Conservation (phyloP, 257 asterid genomes). For the Scutellaria minor region DNA sequence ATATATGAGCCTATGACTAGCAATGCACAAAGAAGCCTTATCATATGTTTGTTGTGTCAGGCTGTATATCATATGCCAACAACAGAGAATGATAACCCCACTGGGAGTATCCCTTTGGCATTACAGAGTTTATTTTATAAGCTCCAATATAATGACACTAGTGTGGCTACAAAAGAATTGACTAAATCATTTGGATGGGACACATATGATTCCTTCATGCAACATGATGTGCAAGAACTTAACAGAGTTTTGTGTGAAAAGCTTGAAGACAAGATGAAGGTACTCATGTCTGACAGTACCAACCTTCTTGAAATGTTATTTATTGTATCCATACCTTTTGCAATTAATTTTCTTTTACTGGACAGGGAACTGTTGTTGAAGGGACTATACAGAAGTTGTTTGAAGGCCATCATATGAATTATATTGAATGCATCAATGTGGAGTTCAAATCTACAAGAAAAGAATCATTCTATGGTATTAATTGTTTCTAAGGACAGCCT, state of each 20-base stretch:
- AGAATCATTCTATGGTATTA: conserved; percentile 84
- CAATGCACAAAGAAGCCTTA: conserved; percentile 37
- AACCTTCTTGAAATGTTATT: conserved; percentile 1
- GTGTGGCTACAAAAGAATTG: conserved; percentile 91
- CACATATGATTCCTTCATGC: conserved; percentile 87
- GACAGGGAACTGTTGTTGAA: conserved; percentile 93
- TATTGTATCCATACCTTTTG: conserved; percentile 29
- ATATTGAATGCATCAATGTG: conserved; percentile 83
- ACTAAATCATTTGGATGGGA: conserved; percentile 96
- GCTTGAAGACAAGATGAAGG: conserved; percentile 98
- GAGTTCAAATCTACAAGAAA: conserved; percentile 90
- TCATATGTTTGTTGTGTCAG: conserved; percentile 46
- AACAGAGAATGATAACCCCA: conserved; percentile 87
- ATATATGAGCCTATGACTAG: conserved; percentile 26
- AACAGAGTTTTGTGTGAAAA: conserved; percentile 84
- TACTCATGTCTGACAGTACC: conserved; percentile 30
- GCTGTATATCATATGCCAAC: conserved; percentile 98
- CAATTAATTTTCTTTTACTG: conserved; percentile 35
- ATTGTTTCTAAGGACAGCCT: conserved; percentile 28
- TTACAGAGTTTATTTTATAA: conserved; percentile 87
- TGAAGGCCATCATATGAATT: conserved; percentile 92
- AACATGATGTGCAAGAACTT: conserved; percentile 95
- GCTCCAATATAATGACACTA: conserved; percentile 85
- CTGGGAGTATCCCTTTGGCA: conserved; percentile 88
- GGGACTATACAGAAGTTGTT: conserved; percentile 93